Evolutionary conservation across 2,329 filamentous ascomycete genomes (phyloP), one percentile per base, ranked within the genome.

Genomic region (Dactylellina parvicollis): DNA sequence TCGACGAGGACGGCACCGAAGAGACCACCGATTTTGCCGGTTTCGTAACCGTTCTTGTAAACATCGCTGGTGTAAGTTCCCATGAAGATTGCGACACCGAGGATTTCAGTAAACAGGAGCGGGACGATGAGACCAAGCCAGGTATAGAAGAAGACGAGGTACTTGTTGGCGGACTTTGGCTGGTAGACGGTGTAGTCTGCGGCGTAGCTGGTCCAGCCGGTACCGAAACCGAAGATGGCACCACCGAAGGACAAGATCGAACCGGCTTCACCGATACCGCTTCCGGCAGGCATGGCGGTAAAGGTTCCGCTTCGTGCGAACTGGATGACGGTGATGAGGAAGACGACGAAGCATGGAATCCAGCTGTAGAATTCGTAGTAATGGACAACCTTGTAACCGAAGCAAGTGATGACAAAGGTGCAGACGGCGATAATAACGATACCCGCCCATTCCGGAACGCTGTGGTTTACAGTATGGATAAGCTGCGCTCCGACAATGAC

Each of bases 141-240:
- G 28, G 90, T 90, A 79, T 87, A 88, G 71, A 86, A 77, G 80
- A 93, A 94, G 72, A 92, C 83, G 72, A 87, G 87, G 42, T 79
- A 79, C 20, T 86, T 84, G 28, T 85, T 85, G 40, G 87, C 87
- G 22, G 81, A 83, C 1, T 84, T 82, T 0, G 90, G 90, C 77
- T 92, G 90, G 80, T 93, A 93, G 55, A 92, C 89, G 20, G 89
- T 92, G 80, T 92, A 94, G 78, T 94, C 91, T 7, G 90, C 88
- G 0, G 90, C 90, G 71, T 89, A 90, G 4, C 86, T 86, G 0
- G 89, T 87, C 90, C 91, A 95, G 64, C 91, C 86, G 1, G 90
- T 88, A 16, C 88, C 85, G 78, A 90, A 89, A 38, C 89, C 86
- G 79, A 87, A 89, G 32, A 92, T 83, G 16, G 88, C 85, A 10